Conservation (phyloP, 1,284 basidiomycete genomes). For the Laetiporus sulphureus region DNA sequence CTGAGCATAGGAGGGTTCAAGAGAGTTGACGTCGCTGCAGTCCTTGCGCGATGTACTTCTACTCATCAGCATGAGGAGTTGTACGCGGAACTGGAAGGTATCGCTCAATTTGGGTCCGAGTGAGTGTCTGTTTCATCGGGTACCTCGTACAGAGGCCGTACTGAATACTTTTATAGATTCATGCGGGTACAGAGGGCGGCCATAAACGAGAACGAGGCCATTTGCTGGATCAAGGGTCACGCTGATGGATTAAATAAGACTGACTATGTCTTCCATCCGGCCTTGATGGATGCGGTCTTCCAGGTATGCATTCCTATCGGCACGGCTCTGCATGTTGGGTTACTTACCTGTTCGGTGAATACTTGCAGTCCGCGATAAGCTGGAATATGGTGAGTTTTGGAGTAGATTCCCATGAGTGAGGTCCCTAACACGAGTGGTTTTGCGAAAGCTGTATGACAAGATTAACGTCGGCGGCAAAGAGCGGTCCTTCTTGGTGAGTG, state of each 20-base stretch:
- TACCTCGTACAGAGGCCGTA: not conserved
- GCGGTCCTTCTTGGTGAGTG: not conserved
- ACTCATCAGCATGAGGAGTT: constrained; percentile 8
- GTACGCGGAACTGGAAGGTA: constrained; percentile 6
- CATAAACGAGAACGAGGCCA: constrained; percentile 1
- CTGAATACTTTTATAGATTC: constrained; percentile 7
- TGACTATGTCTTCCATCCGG: not conserved
- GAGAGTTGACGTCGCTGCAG: constrained; percentile 12
- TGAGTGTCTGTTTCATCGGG: constrained; percentile 6
- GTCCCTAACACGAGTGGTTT: not conserved
- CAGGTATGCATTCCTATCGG: not conserved
- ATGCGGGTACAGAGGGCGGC: constrained; percentile 3
- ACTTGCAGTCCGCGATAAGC: not conserved
- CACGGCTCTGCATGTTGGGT: too few relatives aligned
- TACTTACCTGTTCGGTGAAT: not conserved
- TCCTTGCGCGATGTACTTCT: constrained; percentile 9
- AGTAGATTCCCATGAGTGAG: constrained; percentile 1
- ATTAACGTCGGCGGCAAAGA: not conserved
- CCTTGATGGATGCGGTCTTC: not conserved
- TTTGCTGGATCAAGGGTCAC: not conserved
- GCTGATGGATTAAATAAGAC: not conserved
- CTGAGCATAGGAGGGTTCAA: constrained; percentile 7
- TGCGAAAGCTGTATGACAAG: constrained; percentile 1
- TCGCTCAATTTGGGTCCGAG: constrained; percentile 16
- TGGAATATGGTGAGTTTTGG: not conserved